These are phyloP conservation scores for Botrytis fabae DNA, from an alignment of 2,329 filamentous ascomycete species.

Conservation along the genomic window DNA sequence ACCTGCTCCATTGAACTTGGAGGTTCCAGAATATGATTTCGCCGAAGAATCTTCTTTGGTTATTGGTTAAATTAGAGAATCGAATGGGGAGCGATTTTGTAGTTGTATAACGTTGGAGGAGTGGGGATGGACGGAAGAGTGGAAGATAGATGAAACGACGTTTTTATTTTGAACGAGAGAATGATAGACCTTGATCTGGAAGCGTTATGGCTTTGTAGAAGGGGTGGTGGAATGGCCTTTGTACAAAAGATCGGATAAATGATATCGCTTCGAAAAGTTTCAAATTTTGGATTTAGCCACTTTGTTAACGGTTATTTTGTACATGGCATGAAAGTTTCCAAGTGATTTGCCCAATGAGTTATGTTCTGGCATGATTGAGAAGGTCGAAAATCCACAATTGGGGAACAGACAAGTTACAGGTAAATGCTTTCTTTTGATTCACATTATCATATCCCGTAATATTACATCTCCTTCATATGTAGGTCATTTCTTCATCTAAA, in stretches of 20 bases:
- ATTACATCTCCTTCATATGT: constrained; percentile 22
- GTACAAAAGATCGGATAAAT: constrained; percentile 26
- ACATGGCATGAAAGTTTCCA: not conserved
- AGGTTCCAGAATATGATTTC: constrained; percentile 92
- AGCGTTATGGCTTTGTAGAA: constrained; percentile 41
- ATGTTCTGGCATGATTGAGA: not conserved
- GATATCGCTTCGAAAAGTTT: constrained; percentile 21
- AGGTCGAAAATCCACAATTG: not conserved
- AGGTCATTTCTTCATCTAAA: constrained; percentile 24
- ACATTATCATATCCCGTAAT: constrained; percentile 22
- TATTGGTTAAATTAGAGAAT: constrained; percentile 71
- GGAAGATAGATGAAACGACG: constrained; percentile 10
- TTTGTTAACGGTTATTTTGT: not conserved
- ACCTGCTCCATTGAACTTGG: constrained; percentile 94
- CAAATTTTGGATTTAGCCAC: not conserved
- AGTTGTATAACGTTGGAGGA: constrained; percentile 24
- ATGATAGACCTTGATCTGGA: constrained; percentile 47
- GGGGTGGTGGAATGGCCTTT: constrained; percentile 36
- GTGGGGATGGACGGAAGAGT: constrained; percentile 14
- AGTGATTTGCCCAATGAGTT: not conserved
- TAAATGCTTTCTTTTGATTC: constrained; percentile 21
- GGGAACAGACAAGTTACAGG: constrained; percentile 4
- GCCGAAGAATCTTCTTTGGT: constrained; percentile 83
- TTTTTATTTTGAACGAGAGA: constrained; percentile 37
- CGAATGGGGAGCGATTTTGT: constrained; percentile 7